Base-by-base conservation (phyloP, 495 filamentous ascomycete species). In the Tuber umbilicatum region DNA sequence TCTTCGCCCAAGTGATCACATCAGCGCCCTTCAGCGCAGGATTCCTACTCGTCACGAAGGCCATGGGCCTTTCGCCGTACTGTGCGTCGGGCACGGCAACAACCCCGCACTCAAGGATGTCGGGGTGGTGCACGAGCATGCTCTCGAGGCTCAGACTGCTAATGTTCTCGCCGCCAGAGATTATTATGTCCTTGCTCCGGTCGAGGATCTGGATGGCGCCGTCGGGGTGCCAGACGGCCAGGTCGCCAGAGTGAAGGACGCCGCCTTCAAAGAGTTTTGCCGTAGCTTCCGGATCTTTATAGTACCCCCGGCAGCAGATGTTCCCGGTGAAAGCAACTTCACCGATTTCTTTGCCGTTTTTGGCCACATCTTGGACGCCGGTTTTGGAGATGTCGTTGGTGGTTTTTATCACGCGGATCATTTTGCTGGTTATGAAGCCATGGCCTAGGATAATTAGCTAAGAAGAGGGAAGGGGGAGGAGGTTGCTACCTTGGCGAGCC, bases 161-260 rank as follows among this genome's bases (percentile, higher is more conserved):
- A 73, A 99, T 98, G 81, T 99, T 99, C 83, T 99, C 95, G 73
- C 95, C 95, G 69, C 95, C 95, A 76, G 93, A 97, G 75, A 99
- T 99, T 70, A 99, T 98, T 68, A 99, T 97, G 82, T 99, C 95
- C 85, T 98, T 99, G 5, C 92, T 92, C 47, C 95, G 87, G 83
- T 99, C 95, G 75, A 96, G 86, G 77, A 99, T 97, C 85, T 97
- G 93, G 68, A 94, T 89, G 70, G 92, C 90, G 2, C 94, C 94
- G 81, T 98, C 94, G 0, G 90, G 86, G 81, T 97, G 92, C 91
- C 91, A 93, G 7, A 99, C 94, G 6, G 95, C 95, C 73, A 99
- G 83, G 81, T 99, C 95, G 0, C 96, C 95, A 17, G 91, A 92
- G 83, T 97, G 96, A 69, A 93, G 84, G 35, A 90, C 93, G 21